Evolutionary conservation across 2,329 filamentous ascomycete genomes (phyloP).

Genomic region (Penicillium rolfsii): DNA sequence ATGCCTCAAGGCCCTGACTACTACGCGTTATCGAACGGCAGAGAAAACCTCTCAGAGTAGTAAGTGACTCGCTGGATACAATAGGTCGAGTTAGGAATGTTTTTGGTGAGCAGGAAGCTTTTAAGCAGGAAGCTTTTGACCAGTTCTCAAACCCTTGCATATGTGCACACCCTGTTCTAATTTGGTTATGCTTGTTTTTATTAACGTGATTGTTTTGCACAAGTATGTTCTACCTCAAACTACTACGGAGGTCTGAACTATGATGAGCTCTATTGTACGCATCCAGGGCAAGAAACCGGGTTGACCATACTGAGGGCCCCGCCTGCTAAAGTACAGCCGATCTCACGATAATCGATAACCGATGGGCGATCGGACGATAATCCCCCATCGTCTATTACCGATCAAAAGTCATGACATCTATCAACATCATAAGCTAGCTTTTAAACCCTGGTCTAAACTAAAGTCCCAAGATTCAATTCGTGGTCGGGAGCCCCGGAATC

Average conservation of each 20-base stretch:
- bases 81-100: not conserved
- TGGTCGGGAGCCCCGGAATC: conserved; percentile 17
- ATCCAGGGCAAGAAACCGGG: not conserved
- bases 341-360: not conserved
- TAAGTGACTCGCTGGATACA: not conserved
- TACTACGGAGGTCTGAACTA: not conserved
- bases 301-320: not conserved
- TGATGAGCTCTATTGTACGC: not conserved
- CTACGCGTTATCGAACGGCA: conserved; percentile 3
- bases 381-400: too few species aligned
- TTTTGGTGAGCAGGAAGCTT: not conserved
- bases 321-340: not conserved
- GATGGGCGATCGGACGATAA: not conserved
- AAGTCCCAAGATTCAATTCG: conserved; percentile 18
- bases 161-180: not conserved
- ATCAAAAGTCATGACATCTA: conserved; percentile 6
- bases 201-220: not conserved
- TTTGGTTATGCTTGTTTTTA: not conserved
- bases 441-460: not conserved
- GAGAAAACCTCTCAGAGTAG: not conserved
- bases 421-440: not conserved
- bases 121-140: too few species aligned
- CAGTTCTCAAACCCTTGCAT: too few species aligned
- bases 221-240: not conserved
- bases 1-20: not conserved